phyloP scores from a whole-genome alignment of 2,329 filamentous ascomycete genomes.

The Diplodia seriata region DNA sequence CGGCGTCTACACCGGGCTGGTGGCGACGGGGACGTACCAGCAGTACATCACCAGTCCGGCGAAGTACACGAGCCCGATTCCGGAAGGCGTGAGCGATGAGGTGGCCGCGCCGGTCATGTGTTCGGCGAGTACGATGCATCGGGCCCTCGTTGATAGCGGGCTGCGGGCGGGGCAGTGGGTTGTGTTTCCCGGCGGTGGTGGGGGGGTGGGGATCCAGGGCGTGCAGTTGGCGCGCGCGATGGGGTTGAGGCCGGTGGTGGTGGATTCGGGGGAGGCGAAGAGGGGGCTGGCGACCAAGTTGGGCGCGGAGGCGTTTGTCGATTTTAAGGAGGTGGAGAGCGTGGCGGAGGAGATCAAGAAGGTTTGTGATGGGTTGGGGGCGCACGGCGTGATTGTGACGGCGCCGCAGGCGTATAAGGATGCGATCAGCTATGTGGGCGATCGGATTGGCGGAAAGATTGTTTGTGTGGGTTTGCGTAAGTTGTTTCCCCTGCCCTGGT shows the following conservation, averaged over 20 bases:
- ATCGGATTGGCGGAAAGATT: slow-evolving; percentile 52
- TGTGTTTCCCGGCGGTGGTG: slow-evolving; percentile 61
- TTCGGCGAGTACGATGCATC: slow-evolving; percentile 62
- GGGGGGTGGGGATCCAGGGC: slow-evolving; percentile 65
- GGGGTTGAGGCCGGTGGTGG: slow-evolving; percentile 65
- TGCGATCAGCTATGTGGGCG: slow-evolving; percentile 54
- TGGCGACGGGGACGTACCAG: slow-evolving; percentile 57
- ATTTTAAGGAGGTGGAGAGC: slow-evolving; percentile 44
- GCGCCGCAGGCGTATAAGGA: slow-evolving; percentile 51
- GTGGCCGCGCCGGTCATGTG: slow-evolving; percentile 49
- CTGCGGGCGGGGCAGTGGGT: slow-evolving; percentile 62
- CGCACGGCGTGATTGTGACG: slow-evolving; percentile 50
- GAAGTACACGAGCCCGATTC: slow-evolving; percentile 54
- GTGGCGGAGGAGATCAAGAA: slow-evolving; percentile 44
- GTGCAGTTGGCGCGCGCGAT: slow-evolving; percentile 55
- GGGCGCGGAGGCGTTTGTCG: slow-evolving; percentile 24
- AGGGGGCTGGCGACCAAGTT: slow-evolving; percentile 7
- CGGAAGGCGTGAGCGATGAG: slow-evolving; percentile 38
- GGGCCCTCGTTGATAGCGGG: slow-evolving; percentile 60
- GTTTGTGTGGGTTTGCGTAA: slow-evolving; percentile 59
- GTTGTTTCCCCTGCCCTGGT: neutral
- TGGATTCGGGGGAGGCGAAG: slow-evolving; percentile 46
- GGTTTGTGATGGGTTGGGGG: slow-evolving; percentile 41
- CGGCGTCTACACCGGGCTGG: slow-evolving; percentile 56
- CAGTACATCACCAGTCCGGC: slow-evolving; percentile 66